Conservation (phyloP, 345 rosid genomes). For the Brassica nigra region DNA sequence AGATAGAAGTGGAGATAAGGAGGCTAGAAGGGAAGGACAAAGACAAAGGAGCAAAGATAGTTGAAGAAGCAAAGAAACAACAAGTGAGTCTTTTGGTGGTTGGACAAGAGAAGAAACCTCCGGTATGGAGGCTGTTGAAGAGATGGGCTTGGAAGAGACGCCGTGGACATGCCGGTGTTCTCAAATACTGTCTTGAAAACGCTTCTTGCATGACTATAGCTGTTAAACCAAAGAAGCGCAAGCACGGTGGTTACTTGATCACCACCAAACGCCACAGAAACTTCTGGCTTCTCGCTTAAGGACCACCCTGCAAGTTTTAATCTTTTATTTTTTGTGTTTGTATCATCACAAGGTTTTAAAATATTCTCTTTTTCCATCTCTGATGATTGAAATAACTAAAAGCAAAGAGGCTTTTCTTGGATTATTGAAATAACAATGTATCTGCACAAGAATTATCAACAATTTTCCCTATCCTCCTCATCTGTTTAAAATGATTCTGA, state of each 20-base stretch:
- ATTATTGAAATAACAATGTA: constrained; percentile 27
- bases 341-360: constrained; percentile 12
- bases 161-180: constrained; percentile 42
- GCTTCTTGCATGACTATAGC: constrained; percentile 88
- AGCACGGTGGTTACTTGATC: constrained; percentile 83
- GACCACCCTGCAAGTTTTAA: background rate
- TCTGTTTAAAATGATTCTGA: constrained; percentile 13
- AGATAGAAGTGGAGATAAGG: constrained; percentile 67
- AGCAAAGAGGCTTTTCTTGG: background rate
- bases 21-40: constrained; percentile 57
- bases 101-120: constrained; percentile 70
- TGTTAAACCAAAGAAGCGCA: constrained; percentile 72
- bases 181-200: constrained; percentile 74
- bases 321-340: constrained; percentile 10
- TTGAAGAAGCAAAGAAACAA: constrained; percentile 73
- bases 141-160: constrained; percentile 56
- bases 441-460: constrained; percentile 38
- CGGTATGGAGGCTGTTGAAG: constrained; percentile 57
- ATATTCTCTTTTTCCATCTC: too few relatives aligned
- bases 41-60: constrained; percentile 67
- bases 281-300: constrained; percentile 90
- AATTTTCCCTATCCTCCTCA: constrained; percentile 30
- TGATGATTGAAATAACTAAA: too few relatives aligned
- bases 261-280: constrained; percentile 89
- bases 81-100: constrained; percentile 64